Percentiles rank a stretch among this genome's conserved stretches.
Evolutionary conservation across 345 rosid genomes (phyloP).

Genomic region (Limnanthes douglasii): DNA sequence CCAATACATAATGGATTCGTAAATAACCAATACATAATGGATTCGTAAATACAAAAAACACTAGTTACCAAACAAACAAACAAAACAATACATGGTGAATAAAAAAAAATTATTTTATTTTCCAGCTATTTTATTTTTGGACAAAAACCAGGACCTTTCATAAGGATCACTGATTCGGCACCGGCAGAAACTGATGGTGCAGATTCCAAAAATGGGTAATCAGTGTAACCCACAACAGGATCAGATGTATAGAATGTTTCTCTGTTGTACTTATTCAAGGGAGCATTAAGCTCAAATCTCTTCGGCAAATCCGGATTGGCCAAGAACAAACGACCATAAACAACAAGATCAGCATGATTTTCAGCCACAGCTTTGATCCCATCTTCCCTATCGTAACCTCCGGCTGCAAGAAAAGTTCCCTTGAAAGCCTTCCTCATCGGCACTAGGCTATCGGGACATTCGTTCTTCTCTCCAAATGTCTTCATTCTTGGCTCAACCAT

Average conservation of each 20-base stretch:
- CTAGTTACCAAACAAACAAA: no score
- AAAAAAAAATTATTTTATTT: no score
- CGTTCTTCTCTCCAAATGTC: conserved; percentile 9
- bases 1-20: no score
- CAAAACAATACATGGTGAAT: no score
- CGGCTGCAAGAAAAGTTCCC: conserved; percentile 47
- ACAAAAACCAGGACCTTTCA: no score
- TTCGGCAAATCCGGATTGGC: conserved; percentile 66
- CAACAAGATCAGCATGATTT: conserved; percentile 37
- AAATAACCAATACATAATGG: no score
- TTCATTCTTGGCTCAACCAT: conserved; percentile 56
- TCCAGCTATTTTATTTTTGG: no score
- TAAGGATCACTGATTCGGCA: no score
- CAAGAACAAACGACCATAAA: conserved; percentile 39
- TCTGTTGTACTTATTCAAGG: conserved; percentile 36
- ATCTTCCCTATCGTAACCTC: conserved; percentile 37
- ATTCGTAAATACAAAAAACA: no score
- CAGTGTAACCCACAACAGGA: conserved; percentile 47
- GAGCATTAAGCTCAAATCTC: conserved; percentile 44
- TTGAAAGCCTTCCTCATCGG: conserved; percentile 56
- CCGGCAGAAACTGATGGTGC: no score
- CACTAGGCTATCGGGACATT: conserved; percentile 18
- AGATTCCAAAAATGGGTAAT: conserved; percentile 63
- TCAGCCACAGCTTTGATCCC: conserved; percentile 35
- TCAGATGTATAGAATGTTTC: conserved; percentile 29